Evolutionary conservation across 179 eudicot species (phyloP), one percentile per base, ranked within the genome.

Genomic region (Drosera spatulata): DNA sequence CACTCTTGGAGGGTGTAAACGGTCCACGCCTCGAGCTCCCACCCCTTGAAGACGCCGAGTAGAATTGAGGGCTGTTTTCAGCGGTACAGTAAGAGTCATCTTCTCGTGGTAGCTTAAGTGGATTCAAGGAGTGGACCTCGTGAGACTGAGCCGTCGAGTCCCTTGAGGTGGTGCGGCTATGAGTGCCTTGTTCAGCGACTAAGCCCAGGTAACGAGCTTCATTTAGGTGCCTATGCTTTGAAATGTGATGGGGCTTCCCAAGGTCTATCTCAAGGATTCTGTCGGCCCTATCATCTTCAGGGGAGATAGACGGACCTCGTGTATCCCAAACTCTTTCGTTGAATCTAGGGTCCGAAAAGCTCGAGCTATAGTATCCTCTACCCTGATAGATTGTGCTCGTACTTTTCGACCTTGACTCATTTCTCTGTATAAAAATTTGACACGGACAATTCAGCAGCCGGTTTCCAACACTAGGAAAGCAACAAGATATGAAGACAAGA

Each of bases 151-250:
- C 63, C 14, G 79, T 77, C 3, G 96, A 78, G 69, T 77, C 90
- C 55, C 73, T 83, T 37, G 96, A 80, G 58, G 88, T 77, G 51
- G 86, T 82, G 48, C 77, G 71, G 80, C 93, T 82, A 6, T 76
- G 85, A 67, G 79, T 79, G 40, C 63, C 41, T 33, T 75, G 91
- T 39, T 85, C 95, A 14, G 80, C 69, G 49, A 67, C 63, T 48
- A 44, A 64, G 50, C 73, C 67, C 4, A 54, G 69, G 59, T 63
- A 66, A 47, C 73, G 66, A n/a, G 82, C 65, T 15, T 74, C 79
- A n/a, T 71, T 79, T 39, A 77, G 80, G 66, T 53, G 82, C 50
- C 79, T 79, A 41, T 76, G 74, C 63, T 75, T 75, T 54, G 71
- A 54, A 0, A 41, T 60, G 22, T 69, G 39, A 39, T 80, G 79